phyloP scores from a whole-genome alignment of 2,329 filamentous ascomycete genomes.

The Pestalotiopsis sp. region DNA sequence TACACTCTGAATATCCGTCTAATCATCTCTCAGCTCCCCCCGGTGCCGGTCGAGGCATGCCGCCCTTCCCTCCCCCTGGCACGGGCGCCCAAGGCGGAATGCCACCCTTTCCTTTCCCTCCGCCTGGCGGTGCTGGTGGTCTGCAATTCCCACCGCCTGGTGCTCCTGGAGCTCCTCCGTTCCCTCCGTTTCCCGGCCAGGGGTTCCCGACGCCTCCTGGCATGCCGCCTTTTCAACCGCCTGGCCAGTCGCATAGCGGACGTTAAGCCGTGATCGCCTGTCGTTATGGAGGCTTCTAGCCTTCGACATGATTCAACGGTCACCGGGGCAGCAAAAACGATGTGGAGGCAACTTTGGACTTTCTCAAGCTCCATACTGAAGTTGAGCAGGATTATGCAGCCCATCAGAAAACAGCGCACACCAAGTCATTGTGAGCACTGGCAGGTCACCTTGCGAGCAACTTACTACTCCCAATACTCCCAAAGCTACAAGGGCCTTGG shows the following conservation, averaged over 20 bases:
- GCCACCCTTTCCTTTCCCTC: constrained; percentile 28
- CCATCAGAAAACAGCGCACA: neutral
- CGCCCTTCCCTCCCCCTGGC: constrained; percentile 50
- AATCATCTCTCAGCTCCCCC: constrained; percentile 28
- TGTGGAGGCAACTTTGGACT: neutral
- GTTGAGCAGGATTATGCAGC: neutral
- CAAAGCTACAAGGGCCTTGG: neutral
- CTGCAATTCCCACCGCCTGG: constrained; percentile 34
- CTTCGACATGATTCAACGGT: neutral
- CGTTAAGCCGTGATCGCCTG: constrained; percentile 16
- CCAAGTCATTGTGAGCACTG: neutral
- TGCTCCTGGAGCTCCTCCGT: constrained; percentile 46
- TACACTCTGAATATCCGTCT: neutral
- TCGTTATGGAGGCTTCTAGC: neutral
- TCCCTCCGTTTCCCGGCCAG: constrained; percentile 44
- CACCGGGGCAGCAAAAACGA: neutral
- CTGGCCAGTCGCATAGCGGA: constrained; percentile 32
- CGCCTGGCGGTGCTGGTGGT: neutral
- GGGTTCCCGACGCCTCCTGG: constrained; percentile 41
- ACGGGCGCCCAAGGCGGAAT: neutral
- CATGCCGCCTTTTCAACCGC: constrained; percentile 29
- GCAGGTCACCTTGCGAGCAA: neutral
- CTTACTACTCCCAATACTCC: neutral
- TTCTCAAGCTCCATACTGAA: neutral
- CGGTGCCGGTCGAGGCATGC: constrained; percentile 33